Percentiles rank a stretch among this genome's conserved stretches.
These are phyloP conservation scores for Beauveria scarabaeidicola DNA, from an alignment of 2,329 filamentous ascomycete genomes.

Conservation along the genomic window DNA sequence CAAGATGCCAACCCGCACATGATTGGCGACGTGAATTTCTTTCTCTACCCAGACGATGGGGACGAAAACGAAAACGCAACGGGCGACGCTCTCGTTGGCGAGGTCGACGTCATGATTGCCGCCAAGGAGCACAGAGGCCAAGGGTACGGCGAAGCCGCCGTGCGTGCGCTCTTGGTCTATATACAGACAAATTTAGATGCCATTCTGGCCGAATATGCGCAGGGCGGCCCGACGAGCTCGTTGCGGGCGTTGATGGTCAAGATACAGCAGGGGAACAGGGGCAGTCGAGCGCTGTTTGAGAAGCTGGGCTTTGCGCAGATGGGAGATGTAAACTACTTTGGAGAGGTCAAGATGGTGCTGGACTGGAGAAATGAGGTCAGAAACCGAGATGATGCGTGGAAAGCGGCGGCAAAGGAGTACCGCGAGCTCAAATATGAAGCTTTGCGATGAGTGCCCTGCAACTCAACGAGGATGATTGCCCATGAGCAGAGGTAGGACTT, in stretches of 20 bases:
- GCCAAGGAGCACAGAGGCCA: conserved; percentile 43
- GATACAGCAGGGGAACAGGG: conserved; percentile 47
- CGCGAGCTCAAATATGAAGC: neutral
- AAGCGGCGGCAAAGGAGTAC: conserved; percentile 8
- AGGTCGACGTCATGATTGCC: conserved; percentile 85
- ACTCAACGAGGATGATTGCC: too few relatives aligned
- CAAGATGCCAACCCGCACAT: conserved; percentile 50
- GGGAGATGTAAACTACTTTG: conserved; percentile 51
- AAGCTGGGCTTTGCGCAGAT: conserved; percentile 42
- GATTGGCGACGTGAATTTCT: conserved; percentile 74
- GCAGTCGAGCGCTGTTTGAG: conserved; percentile 43
- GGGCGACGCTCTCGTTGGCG: conserved; percentile 43
- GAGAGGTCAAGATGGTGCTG: conserved; percentile 46
- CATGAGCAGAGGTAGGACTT: too few relatives aligned
- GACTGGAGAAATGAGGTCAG: conserved; percentile 19
- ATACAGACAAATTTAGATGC: conserved; percentile 42
- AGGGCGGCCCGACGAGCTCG: conserved; percentile 6
- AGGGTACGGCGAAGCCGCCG: conserved; percentile 57
- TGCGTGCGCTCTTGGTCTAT: conserved; percentile 63
- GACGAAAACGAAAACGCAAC: conserved; percentile 32
- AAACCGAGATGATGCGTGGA: conserved; percentile 18
- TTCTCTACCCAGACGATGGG: conserved; percentile 55
- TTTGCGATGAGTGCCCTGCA: too few relatives aligned
- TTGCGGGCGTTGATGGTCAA: conserved; percentile 49
- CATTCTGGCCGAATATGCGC: conserved; percentile 43